Evolutionary conservation across 352 stramenopile species (phyloP), one percentile per base, ranked within the genome.

Genomic region (Phytophthora boehmeriae): DNA sequence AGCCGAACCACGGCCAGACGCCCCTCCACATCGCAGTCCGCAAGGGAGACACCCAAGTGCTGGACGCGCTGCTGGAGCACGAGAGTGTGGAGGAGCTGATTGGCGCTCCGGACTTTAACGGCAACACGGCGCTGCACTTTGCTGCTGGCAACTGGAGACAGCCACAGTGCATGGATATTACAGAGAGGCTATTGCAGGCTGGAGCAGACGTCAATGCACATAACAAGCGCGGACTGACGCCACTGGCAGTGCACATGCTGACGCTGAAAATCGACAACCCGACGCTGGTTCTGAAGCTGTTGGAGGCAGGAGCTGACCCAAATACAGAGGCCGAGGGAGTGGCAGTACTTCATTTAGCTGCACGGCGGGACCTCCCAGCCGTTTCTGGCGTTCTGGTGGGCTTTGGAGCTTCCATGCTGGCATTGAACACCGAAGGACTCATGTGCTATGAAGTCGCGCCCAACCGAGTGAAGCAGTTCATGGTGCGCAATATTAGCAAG

Each of bases 121-220:
- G 83, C 45, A 94, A 94, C 71, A 88, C 85, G 55, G 80, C 83
- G 57, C 68, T 94, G 52, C 85, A 94, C 59, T 94, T 94, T 52
- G 83, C 85, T 0, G 66, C 81, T 6, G 81, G 81, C 41, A 80
- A 83, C 27, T 91, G 81, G 76, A 68, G 79, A 4, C 75, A 76
- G 5, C 73, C 77, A 3, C 59, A 76, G 54, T 75, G 77, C 22
- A 44, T 84, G 17, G 27, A 54, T 11, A 86, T 90, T 46, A 65
- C 86, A 2, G 54, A 76, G 43, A 64, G 67, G 22, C 63, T 94
- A 5, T 54, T 94, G 16, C 51, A 59, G 0, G 76, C 75, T n/a
- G 81, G 83, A 8, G 83, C 83, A 4, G 78, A 82, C 45, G 75
- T 89, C 8, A 44, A 66, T 17, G 55, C 65, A 3, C 53, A 54